Percentiles rank a stretch among this genome's conserved stretches.
Evolutionary conservation across 495 filamentous ascomycete genomes (phyloP).

Genomic region (Aspergillus mulundensis): DNA sequence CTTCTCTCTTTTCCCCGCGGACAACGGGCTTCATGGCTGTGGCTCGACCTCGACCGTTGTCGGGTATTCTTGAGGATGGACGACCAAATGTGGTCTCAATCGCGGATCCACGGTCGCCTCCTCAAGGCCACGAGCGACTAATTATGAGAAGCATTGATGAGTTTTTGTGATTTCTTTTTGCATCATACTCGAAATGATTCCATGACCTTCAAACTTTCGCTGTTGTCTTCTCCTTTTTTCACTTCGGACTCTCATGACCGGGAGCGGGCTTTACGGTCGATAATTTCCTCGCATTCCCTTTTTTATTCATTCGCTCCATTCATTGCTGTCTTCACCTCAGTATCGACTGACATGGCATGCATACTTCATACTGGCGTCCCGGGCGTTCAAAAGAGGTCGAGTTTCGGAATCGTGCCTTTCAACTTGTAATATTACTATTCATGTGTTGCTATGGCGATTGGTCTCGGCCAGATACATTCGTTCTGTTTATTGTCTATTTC

Average conservation of each 20-base stretch:
- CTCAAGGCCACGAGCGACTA: constrained; percentile 40
- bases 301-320: constrained; percentile 7
- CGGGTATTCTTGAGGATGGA: constrained; percentile 33
- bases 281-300: constrained; percentile 21
- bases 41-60: constrained; percentile 29
- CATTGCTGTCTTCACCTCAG: background rate
- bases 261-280: constrained; percentile 48
- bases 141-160: constrained; percentile 55
- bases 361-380: constrained; percentile 26
- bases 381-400: constrained; percentile 27
- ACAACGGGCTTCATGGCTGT: constrained; percentile 45
- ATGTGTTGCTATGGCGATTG: background rate
- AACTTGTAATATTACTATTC: constrained; percentile 27
- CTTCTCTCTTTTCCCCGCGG: constrained; percentile 45
- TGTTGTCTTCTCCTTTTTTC: constrained; percentile 17
- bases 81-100: constrained; percentile 23
- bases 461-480: constrained; percentile 13
- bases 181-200: constrained; percentile 28
- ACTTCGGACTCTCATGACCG: constrained; percentile 33
- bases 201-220: constrained; percentile 30
- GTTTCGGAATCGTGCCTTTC: constrained; percentile 19
- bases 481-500: constrained; percentile 16
- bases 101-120: constrained; percentile 48
- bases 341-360: constrained; percentile 19
- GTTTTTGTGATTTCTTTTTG: constrained; percentile 37